Base-by-base conservation (phyloP, 148 eudicot genomes). In the Rheum nobile region DNA sequence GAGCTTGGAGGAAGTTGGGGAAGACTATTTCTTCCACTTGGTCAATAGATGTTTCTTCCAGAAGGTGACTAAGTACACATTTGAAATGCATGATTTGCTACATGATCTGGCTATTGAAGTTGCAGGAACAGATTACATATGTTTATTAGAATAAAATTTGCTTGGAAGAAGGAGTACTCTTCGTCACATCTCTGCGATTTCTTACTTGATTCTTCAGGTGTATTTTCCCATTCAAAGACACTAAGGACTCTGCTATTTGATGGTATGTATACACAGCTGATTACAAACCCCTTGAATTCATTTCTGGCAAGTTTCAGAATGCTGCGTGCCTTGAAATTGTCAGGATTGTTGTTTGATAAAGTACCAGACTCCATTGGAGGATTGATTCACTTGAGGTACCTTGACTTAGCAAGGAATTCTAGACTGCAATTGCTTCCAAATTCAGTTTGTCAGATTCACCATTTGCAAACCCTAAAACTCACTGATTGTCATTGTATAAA, bases 311-410 rank as follows among this genome's bases (percentile, higher is more conserved):
- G 29, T 21, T 54, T 74, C 39, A 71, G 19, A 21, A 37, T 71
- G 39, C 22, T 79, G n/a, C 77, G 77, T 61, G 77, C 16, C 42
- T 71, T 75, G 67, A 10, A 32, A 28, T 57, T 74, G 11, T 50
- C 22, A 1, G 4, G 4, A 0, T 6, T 34, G 2, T 1, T 3
- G 0, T 69, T 38, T 72, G 29, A 28, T 0, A 48, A 8, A 16
- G 59, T 75, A 38, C 79, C 70, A 0, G 14, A 38, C n/a, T 79
- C 75, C 37, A 26, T 79, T 34, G 76, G 47, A 13, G 19, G 48
- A 16, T 2, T 79, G 35, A 50, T 48, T 14, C 68, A 78, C 10
- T 39, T 79, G 67, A 72, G 52, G 48, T 75, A 79, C 39, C 57
- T 75, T 0, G 54, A 26, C 39, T 8, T 63, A 4, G 0, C 68